Evolutionary conservation across 2,329 filamentous ascomycete genomes (phyloP).

Genomic region (Verticillium zaregamsianum): DNA sequence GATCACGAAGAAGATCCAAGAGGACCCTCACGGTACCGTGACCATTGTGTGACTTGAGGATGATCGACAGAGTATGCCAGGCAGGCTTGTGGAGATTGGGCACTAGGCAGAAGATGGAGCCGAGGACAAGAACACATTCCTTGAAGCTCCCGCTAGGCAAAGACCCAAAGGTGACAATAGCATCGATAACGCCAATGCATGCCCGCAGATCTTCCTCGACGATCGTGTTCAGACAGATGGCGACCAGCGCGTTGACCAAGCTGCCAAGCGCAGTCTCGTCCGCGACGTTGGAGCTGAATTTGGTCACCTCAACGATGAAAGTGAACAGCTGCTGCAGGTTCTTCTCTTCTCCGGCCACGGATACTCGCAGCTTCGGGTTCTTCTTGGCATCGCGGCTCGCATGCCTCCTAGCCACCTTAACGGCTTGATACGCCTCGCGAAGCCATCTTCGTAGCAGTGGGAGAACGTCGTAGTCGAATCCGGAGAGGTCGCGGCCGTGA

Average conservation of each 20-base stretch:
- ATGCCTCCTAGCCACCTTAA: constrained; percentile 46
- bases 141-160: constrained; percentile 61
- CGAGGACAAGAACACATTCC: constrained; percentile 65
- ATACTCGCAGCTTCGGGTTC: constrained; percentile 32
- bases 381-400: constrained; percentile 35
- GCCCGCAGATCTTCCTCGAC: constrained; percentile 60
- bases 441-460: constrained; percentile 61
- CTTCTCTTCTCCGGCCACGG: constrained; percentile 49
- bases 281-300: constrained; percentile 70
- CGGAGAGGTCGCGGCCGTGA: constrained; percentile 57
- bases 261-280: constrained; percentile 56
- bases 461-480: constrained; percentile 64
- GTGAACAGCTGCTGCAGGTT: constrained; percentile 61
- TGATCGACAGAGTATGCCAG: constrained; percentile 66
- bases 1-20: constrained; percentile 55
- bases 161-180: constrained; percentile 67
- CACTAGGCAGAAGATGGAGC: constrained; percentile 67
- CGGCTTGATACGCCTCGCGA: constrained; percentile 47
- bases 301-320: constrained; percentile 65
- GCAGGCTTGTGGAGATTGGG: constrained; percentile 55
- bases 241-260: constrained; percentile 58
- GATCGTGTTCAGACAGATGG: constrained; percentile 65
- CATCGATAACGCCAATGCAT: constrained; percentile 65
- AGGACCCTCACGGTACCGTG: constrained; percentile 64
- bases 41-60: constrained; percentile 71